A percentile compares a stretch with the other conserved stretches of the same genome.
These are phyloP conservation scores for Eimeria necatrix DNA, from an alignment of 169 alveolate species.

Conservation along the genomic window DNA sequence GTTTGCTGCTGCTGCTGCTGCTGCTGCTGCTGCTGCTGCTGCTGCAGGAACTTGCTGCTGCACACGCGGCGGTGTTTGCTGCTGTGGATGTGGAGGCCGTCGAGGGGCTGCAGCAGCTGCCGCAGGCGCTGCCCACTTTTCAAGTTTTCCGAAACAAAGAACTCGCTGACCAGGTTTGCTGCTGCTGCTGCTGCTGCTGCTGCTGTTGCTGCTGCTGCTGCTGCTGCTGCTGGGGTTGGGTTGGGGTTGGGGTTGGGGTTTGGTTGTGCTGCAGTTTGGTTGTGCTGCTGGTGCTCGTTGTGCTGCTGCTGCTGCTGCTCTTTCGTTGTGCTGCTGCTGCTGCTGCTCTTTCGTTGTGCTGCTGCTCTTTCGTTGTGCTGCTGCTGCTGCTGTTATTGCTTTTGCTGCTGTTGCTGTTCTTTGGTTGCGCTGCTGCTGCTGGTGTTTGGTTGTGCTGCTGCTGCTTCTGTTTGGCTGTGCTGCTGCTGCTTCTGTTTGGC, in stretches of 20 bases:
- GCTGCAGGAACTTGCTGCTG: slow-evolving; percentile 5
- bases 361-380: no score
- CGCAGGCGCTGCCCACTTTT: slow-evolving; percentile 18
- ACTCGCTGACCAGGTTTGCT: not conserved
- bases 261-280: not conserved
- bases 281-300: no score
- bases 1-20: not conserved
- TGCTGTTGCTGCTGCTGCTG: not conserved
- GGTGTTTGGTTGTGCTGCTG: no score
- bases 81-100: slow-evolving; percentile 61
- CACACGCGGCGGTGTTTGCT: slow-evolving; percentile 29
- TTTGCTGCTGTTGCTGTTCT: no score
- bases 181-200: not conserved
- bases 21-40: not conserved
- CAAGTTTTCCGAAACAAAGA: not conserved
- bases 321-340: no score
- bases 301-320: no score
- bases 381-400: no score
- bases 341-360: no score
- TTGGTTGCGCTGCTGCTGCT: no score
- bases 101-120: not conserved
- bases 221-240: not conserved
- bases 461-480: no score
- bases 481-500: no score
- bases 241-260: not conserved